Conservation (phyloP, 2,329 filamentous ascomycete species). For the Coleophoma crateriformis region DNA sequence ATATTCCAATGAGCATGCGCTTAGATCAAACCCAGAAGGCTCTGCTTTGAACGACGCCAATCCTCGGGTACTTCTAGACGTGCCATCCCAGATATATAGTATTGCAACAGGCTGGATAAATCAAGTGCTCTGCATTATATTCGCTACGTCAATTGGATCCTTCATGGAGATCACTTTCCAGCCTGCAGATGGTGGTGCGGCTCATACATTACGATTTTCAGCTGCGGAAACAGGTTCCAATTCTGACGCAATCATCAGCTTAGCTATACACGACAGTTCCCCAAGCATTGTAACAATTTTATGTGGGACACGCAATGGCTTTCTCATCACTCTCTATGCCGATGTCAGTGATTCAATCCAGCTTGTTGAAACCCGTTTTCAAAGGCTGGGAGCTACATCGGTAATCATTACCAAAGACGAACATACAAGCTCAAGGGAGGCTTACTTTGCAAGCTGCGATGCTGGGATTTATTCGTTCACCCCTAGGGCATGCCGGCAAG, state of each 20-base stretch:
- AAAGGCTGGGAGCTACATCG: conserved; percentile 21
- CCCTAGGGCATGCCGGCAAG: background rate
- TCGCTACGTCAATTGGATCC: conserved; percentile 11
- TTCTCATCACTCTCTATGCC: conserved; percentile 17
- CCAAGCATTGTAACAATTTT: conserved; percentile 12
- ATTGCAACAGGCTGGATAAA: conserved; percentile 9
- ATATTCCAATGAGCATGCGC: too few relatives aligned
- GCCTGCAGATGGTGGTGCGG: conserved; percentile 4
- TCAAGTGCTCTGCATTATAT: conserved; percentile 8
- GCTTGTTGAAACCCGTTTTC: conserved; percentile 7
- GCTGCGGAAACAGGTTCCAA: background rate
- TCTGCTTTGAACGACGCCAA: background rate
- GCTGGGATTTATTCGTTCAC: conserved; percentile 30
- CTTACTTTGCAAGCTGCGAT: conserved; percentile 43
- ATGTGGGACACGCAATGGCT: conserved; percentile 24
- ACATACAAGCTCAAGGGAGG: conserved; percentile 8
- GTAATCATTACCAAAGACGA: conserved; percentile 18
- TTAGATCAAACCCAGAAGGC: too few relatives aligned
- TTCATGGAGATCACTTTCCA: conserved; percentile 13
- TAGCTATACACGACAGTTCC: conserved; percentile 7
- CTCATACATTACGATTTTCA: conserved; percentile 7
- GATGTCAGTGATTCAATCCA: conserved; percentile 4
- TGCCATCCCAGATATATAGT: conserved; percentile 11
- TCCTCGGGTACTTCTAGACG: conserved; percentile 10
- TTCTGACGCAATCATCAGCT: conserved; percentile 19